Conservation (phyloP, 2,329 filamentous ascomycete genomes). For the Didymellaceae sp. region DNA sequence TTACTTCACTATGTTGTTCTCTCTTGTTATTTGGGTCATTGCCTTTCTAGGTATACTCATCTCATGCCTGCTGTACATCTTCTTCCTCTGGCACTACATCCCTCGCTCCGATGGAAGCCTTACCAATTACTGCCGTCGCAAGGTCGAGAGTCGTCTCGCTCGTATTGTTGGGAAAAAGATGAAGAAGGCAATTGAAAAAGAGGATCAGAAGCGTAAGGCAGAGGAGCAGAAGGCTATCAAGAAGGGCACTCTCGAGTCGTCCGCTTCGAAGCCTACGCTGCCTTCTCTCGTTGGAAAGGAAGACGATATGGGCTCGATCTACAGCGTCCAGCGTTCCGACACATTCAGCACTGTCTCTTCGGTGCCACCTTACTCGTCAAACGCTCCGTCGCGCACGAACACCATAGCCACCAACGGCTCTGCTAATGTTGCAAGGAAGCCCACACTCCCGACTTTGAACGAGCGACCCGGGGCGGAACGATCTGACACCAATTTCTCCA, state of each 20-base stretch:
- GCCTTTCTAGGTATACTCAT: constrained; percentile 75
- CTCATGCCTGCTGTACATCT: constrained; percentile 78
- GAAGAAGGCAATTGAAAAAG: constrained; percentile 84
- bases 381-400: constrained; percentile 62
- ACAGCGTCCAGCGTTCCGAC: constrained; percentile 42
- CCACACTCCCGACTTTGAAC: constrained; percentile 52
- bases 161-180: constrained; percentile 86
- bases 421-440: constrained; percentile 34
- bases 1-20: constrained; percentile 90
- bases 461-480: constrained; percentile 48
- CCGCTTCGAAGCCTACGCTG: constrained; percentile 48
- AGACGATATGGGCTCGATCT: constrained; percentile 51
- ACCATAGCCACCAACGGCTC: constrained; percentile 51
- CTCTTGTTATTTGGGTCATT: constrained; percentile 86
- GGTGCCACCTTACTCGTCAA: constrained; percentile 57
- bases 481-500: constrained; percentile 59
- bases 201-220: constrained; percentile 60
- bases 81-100: constrained; percentile 93
- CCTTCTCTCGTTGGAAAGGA: constrained; percentile 48
- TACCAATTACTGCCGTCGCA: constrained; percentile 85
- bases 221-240: constrained; percentile 51
- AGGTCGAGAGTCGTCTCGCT: constrained; percentile 84
- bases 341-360: constrained; percentile 44
- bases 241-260: constrained; percentile 52
- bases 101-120: constrained; percentile 81